These are phyloP conservation scores for Penicillium canescens DNA, from an alignment of 495 filamentous ascomycete genomes.

Conservation along the genomic window DNA sequence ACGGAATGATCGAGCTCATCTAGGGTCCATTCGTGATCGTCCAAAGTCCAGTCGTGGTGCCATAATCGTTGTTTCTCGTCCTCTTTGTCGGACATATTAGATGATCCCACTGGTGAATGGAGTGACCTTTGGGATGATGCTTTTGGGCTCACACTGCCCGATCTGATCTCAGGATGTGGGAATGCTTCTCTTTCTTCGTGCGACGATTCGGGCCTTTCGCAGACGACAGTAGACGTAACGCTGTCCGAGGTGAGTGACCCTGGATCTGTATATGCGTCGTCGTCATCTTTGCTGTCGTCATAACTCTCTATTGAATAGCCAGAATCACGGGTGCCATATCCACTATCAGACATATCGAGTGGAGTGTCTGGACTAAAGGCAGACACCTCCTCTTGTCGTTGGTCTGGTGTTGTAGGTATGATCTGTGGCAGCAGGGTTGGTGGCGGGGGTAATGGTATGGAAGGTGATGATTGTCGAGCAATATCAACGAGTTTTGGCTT, in stretches of 20 bases:
- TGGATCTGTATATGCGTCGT: constrained; percentile 30
- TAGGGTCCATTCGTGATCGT: constrained; percentile 49
- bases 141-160: constrained; percentile 28
- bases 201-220: constrained; percentile 24
- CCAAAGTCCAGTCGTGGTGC: constrained; percentile 46
- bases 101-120: constrained; percentile 26
- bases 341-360: constrained; percentile 40
- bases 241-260: constrained; percentile 34
- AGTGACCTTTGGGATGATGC: constrained; percentile 9
- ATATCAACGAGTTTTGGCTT: constrained; percentile 47
- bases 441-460: constrained; percentile 17
- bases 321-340: constrained; percentile 35
- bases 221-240: constrained; percentile 27
- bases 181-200: constrained; percentile 17
- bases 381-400: constrained; percentile 42
- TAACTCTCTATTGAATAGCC: constrained; percentile 29
- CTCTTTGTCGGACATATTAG: constrained; percentile 31
- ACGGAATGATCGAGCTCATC: constrained; percentile 46
- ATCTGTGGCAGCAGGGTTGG: constrained; percentile 25
- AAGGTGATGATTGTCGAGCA: constrained; percentile 40
- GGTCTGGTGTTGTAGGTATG: constrained; percentile 40
- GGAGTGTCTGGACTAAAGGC: constrained; percentile 50
- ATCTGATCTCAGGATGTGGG: constrained; percentile 26
- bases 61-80: constrained; percentile 33
- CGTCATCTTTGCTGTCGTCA: constrained; percentile 29